Conservation (phyloP, 2,329 filamentous ascomycete genomes). For the Canariomyces notabilis region DNA sequence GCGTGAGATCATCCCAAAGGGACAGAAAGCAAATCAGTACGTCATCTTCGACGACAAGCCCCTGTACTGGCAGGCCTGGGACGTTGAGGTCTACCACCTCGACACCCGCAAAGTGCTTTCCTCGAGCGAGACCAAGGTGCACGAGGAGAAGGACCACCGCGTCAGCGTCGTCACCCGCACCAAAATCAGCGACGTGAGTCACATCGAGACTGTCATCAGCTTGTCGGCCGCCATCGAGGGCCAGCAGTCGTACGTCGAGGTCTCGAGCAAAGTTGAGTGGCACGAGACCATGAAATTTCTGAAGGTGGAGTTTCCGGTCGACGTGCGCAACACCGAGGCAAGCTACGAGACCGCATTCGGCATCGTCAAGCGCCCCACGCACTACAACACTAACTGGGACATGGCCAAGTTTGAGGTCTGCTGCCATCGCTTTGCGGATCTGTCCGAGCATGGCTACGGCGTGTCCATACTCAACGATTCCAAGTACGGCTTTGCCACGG, state of each 20-base stretch:
- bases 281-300: conserved; percentile 95
- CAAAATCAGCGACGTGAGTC: conserved; percentile 81
- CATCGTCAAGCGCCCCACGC: conserved; percentile 80
- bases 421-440: conserved; percentile 68
- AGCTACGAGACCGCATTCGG: conserved; percentile 95
- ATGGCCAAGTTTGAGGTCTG: conserved; percentile 79
- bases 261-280: conserved; percentile 89
- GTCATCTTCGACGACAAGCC: conserved; percentile 97
- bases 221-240: conserved; percentile 64
- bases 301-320: conserved; percentile 96
- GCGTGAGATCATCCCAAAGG: conserved; percentile 71
- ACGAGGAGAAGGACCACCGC: conserved; percentile 66
- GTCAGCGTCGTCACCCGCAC: conserved; percentile 81
- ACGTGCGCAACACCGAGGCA: conserved; percentile 84
- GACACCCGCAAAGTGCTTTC: conserved; percentile 75
- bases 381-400: conserved; percentile 92
- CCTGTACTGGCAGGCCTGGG: conserved; percentile 96
- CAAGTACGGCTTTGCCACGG: conserved; percentile 93
- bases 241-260: conserved; percentile 66
- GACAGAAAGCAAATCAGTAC: conserved; percentile 78
- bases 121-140: conserved; percentile 63
- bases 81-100: conserved; percentile 94
- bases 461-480: conserved; percentile 91
- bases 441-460: conserved; percentile 64
- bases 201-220: conserved; percentile 79